A percentile compares a stretch with the other conserved stretches of the same genome.
Conservation (phyloP, 352 stramenopile species). For the Phytopythium boreale region DNA sequence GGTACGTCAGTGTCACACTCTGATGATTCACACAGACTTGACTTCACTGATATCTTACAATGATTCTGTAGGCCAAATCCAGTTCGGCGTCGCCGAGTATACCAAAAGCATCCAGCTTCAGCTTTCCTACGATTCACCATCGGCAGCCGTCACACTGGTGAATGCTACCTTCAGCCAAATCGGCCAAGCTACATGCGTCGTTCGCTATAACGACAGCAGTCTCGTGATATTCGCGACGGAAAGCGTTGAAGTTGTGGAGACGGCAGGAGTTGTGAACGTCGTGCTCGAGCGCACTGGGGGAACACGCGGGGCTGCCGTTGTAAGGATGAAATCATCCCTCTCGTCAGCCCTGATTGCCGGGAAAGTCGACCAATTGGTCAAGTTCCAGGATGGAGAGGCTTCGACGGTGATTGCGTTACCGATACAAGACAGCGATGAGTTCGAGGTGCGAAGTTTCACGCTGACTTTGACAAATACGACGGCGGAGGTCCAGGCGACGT, state of each 20-base stretch:
- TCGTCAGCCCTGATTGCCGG: conserved; percentile 23
- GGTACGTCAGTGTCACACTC: conserved; percentile 9
- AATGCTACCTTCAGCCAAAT: background rate
- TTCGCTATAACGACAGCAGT: conserved; percentile 20
- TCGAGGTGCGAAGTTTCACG: conserved; percentile 20
- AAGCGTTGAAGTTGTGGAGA: conserved; percentile 15
- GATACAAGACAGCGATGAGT: conserved; percentile 30
- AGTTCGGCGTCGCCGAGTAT: background rate
- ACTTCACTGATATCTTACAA: too few species aligned
- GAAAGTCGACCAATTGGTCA: conserved; percentile 22
- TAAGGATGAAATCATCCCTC: conserved; percentile 23
- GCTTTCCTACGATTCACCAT: background rate
- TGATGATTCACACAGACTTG: too few species aligned
- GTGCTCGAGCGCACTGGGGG: conserved; percentile 10
- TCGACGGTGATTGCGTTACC: conserved; percentile 11
- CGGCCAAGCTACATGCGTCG: background rate
- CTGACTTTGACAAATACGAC: conserved; percentile 28
- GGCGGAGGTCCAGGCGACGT: conserved; percentile 14
- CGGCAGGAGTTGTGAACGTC: conserved; percentile 9
- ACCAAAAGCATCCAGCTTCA: background rate
- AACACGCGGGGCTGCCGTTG: conserved; percentile 18
- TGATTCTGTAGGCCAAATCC: background rate
- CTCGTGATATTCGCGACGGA: conserved; percentile 23
- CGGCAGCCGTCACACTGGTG: background rate
- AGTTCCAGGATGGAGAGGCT: conserved; percentile 23